Conservation (phyloP, 2,329 filamentous ascomycete species). For the Alternaria panax region DNA sequence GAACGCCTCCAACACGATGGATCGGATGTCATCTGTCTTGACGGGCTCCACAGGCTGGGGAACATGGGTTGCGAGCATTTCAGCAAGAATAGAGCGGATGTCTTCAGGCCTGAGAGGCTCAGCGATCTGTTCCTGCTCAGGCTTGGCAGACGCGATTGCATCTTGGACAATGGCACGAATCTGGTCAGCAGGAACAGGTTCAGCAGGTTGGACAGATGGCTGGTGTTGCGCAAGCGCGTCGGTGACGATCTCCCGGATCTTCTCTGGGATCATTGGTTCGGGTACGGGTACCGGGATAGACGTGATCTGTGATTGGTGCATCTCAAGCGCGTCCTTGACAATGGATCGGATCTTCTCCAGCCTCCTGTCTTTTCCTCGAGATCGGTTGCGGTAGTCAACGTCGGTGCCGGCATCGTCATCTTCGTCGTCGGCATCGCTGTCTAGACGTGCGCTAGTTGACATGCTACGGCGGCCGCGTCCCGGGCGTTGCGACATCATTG, state of each 20-base stretch:
- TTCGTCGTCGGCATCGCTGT: conserved; percentile 95
- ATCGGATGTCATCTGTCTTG: conserved; percentile 33
- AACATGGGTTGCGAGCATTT: conserved; percentile 28
- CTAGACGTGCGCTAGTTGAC: conserved; percentile 70
- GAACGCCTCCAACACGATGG: conserved; percentile 42
- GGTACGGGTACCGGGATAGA: conserved; percentile 37
- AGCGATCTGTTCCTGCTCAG: conserved; percentile 23
- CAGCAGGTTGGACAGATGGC: conserved; percentile 26
- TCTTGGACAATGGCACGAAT: conserved; percentile 69
- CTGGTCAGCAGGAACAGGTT: conserved; percentile 68
- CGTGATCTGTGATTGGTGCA: conserved; percentile 50
- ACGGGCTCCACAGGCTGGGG: conserved; percentile 25
- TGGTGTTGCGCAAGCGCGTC: conserved; percentile 67
- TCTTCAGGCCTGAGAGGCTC: conserved; percentile 40
- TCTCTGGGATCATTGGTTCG: conserved; percentile 64
- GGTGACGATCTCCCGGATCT: conserved; percentile 68
- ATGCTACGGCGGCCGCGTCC: conserved; percentile 68
- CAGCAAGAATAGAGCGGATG: conserved; percentile 36
- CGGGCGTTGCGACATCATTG: conserved; percentile 61
- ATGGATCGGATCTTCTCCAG: conserved; percentile 76
- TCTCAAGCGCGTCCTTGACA: conserved; percentile 68
- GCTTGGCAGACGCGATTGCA: conserved; percentile 62
- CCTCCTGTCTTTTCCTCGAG: conserved; percentile 78
- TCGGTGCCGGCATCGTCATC: conserved; percentile 72
- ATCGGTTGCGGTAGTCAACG: conserved; percentile 70